A percentile compares a stretch with the other conserved stretches of the same genome.
Evolutionary conservation across 1,139 yeast genomes (phyloP).

Genomic region (Kodamaea plutei): DNA sequence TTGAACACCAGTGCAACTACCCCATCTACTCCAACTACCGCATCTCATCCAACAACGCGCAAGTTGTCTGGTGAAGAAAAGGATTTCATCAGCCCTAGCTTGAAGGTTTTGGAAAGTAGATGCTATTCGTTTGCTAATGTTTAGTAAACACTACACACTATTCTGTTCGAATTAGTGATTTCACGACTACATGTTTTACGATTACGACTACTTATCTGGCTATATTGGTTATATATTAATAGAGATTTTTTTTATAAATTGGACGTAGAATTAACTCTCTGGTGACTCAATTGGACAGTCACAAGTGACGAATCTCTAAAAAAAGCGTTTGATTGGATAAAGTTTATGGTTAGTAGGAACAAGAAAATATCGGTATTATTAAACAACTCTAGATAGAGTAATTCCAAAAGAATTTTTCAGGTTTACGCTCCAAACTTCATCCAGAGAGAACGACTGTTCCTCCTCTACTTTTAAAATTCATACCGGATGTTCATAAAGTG

Average conservation of each 20-base stretch:
- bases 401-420: no score
- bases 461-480: no score
- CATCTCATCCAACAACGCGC: slow-evolving; percentile 3
- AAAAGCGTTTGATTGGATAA: no score
- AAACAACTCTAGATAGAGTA: no score
- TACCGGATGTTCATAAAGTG: no score
- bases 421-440: no score
- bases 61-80: slow-evolving; percentile 10
- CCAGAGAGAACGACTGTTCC: no score
- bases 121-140: slow-evolving; percentile 17
- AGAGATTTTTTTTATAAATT: slow-evolving; percentile 1
- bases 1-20: slow-evolving; percentile 9
- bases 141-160: neutral
- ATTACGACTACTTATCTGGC: neutral
- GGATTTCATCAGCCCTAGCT: slow-evolving; percentile 21
- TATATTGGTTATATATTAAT: neutral
- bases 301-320: no score
- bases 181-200: neutral
- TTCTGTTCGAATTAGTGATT: neutral
- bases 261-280: no score
- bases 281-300: no score
- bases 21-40: neutral
- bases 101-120: slow-evolving; percentile 23
- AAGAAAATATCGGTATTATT: no score
- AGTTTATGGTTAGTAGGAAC: no score